These are phyloP conservation scores for Oryza coarctata DNA, from an alignment of 176 grass and related monocot species.

Conservation along the genomic window DNA sequence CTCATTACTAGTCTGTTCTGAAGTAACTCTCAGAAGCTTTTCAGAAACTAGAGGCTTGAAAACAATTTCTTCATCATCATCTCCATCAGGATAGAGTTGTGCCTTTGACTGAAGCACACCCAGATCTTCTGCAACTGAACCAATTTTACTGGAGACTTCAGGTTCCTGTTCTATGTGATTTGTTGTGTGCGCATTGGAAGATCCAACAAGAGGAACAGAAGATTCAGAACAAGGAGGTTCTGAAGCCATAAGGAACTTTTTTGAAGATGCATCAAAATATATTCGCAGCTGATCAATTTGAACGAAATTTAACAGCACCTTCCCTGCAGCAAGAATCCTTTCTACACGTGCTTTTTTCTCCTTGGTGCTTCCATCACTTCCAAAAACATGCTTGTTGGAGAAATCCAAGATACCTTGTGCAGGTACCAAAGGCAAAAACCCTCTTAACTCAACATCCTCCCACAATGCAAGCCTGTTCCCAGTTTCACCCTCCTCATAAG, in stretches of 20 bases:
- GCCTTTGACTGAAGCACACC: slow-evolving; percentile 17
- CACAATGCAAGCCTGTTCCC: slow-evolving; percentile 66
- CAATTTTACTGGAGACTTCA: slow-evolving; percentile 15
- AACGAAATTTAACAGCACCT: slow-evolving; percentile 51
- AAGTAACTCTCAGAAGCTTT: slow-evolving; percentile 37
- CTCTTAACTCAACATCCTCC: slow-evolving; percentile 89
- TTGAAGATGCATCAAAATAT: slow-evolving; percentile 62
- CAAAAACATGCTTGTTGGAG: slow-evolving; percentile 53
- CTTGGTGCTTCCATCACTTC: slow-evolving; percentile 54
- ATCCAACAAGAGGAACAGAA: neutral
- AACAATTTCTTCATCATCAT: slow-evolving; percentile 90
- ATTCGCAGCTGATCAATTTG: slow-evolving; percentile 59
- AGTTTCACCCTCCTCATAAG: slow-evolving; percentile 75
- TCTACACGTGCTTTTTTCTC: slow-evolving; percentile 62
- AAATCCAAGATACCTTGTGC: slow-evolving; percentile 85
- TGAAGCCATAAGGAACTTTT: slow-evolving; percentile 60
- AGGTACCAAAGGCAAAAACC: slow-evolving; percentile 67
- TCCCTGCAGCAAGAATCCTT: slow-evolving; percentile 70
- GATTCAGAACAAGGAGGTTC: slow-evolving; percentile 41
- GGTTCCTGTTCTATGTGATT: slow-evolving; percentile 14
- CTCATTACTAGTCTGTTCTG: slow-evolving; percentile 18
- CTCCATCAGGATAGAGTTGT: slow-evolving; percentile 50
- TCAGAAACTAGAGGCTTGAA: slow-evolving; percentile 61
- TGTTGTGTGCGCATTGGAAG: neutral
- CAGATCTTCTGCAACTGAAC: slow-evolving; percentile 17